Percentiles rank a stretch among this genome's conserved stretches.
Evolutionary conservation across 208 protist species (phyloP).

Genomic region (Leishmania major): DNA sequence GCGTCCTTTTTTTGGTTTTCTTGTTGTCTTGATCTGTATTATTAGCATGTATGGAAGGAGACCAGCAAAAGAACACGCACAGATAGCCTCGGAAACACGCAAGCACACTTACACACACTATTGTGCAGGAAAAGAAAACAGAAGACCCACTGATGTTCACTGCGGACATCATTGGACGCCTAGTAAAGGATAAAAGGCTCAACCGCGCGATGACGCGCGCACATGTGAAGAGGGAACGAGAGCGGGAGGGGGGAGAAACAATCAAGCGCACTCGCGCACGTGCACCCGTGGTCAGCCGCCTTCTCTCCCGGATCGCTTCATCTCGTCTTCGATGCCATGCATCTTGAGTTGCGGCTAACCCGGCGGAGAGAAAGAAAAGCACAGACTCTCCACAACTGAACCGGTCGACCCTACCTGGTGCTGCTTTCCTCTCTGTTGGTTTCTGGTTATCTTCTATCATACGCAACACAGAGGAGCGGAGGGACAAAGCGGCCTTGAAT

Average conservation of each 20-base stretch:
- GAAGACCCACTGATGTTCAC: neutral
- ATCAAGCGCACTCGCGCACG: neutral
- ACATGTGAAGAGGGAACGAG: neutral
- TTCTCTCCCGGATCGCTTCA: neutral
- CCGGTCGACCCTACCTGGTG: neutral
- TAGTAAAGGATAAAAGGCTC: neutral
- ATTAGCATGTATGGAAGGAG: neutral
- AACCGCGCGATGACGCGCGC: neutral
- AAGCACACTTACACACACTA: neutral
- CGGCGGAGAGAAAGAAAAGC: neutral
- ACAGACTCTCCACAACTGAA: neutral
- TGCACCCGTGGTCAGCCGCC: neutral
- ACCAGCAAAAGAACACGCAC: neutral
- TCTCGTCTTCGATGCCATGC: neutral
- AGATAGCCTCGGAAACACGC: neutral
- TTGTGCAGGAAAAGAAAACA: neutral
- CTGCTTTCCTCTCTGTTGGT: neutral
- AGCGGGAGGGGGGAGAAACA: neutral
- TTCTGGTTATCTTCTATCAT: neutral
- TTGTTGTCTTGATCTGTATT: neutral
- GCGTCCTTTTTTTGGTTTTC: neutral
- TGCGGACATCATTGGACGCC: neutral
- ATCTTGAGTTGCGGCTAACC: neutral
- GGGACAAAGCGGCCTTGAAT: neutral
- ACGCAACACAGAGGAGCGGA: neutral